Base-by-base conservation (phyloP, 192 early-diverging fungal genomes). In the Phycomyces blakesleeanus region DNA sequence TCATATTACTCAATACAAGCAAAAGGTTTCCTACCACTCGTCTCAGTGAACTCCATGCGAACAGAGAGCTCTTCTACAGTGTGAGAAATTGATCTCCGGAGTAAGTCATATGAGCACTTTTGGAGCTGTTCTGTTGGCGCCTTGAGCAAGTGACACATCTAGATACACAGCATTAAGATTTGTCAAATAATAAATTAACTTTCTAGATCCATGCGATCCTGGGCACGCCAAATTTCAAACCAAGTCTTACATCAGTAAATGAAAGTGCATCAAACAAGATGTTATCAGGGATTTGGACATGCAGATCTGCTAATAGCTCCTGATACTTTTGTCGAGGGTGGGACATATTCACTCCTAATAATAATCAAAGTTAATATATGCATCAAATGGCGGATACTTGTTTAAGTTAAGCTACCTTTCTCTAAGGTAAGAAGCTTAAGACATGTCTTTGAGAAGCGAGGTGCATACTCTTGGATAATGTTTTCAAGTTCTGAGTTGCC, bases 111-210 rank as follows among this genome's bases (percentile, higher is more conserved):
- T 2, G 68, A 61, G 38, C 65, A 56, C 55, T 66, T 76, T 51
- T 81, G 79, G 3, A 81, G 47, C n/a, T 47, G 44, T 41, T 72
- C 74, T 50, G 76, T 76, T 8, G 63, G 56, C 11, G 68, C 27
- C n/a, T 54, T 37, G 24, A 78, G 40, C 3, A 76, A 40, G 0
- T 29, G 18, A 53, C 56, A 61, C 12, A 78, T 15, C 71, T 73
- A 69, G 6, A 57, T 16, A 50, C 51, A 24, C 5, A 20, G 21
- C 18, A 50, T 57, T 24, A 37, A 29, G 15, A 22, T 12, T 11
- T 20, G 26, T 50, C 25, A 29, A 24, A 26, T 14, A 9, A 50
- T 9, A 9, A 44, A 21, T 1, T 26, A 24, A 24, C 29, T 49
- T 37, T 51, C 59, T 34, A 2, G 29, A 1, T 47, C 58, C 24